Base-by-base conservation (phyloP, 345 rosid genomes). In the Atalantia buxifolia region DNA sequence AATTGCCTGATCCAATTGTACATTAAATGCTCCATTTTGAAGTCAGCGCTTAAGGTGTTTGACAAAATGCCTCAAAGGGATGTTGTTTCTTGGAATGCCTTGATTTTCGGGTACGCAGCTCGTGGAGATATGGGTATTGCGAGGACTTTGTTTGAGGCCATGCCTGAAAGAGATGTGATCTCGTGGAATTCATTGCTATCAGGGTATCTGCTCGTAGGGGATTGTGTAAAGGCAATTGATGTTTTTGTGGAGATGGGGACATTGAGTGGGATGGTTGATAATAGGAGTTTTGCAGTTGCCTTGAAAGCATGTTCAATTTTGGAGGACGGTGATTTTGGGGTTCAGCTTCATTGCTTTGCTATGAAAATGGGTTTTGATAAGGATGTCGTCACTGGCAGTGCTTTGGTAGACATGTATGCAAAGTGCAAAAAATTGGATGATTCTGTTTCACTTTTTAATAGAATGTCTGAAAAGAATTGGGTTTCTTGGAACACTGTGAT, bases 141-240 rank as follows among this genome's bases (percentile, higher is more conserved):
- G 6, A 85, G 14, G 68, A 69, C 14, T 1, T 75, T 87, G 63
- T 95, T 95, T 66, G 59, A 81, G 61, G 72, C 6, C 53, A 95
- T 92, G 93, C 94, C 93, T 5, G 63, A 72, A 63, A 90, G 91
- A 82, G 99, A 95, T 77, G 91, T 87, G 56, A 83, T 92, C 63
- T 92, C 99, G 4, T 95, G 98, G 99, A 95, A 95, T 81, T 92
- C 96, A 0, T 74, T 95, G 90, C 78, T 93, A 66, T 95, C 99
- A 0, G 99, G 96, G 60, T 95, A 78, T 83, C 28, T 87, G 56
- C 92, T 82, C 53, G 88, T 81, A 66, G 88, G 93, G n/a, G 87
- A 93, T 77, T 82, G 75, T 76, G 72, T 68, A 55, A 89, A 81
- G 76, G 72, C 86, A 2, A 76, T 92, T 76, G 84, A 63, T 66